Percentiles rank a stretch among this genome's conserved stretches.
Conservation (phyloP, 1,284 basidiomycete genomes). For the Irpex sp. region DNA sequence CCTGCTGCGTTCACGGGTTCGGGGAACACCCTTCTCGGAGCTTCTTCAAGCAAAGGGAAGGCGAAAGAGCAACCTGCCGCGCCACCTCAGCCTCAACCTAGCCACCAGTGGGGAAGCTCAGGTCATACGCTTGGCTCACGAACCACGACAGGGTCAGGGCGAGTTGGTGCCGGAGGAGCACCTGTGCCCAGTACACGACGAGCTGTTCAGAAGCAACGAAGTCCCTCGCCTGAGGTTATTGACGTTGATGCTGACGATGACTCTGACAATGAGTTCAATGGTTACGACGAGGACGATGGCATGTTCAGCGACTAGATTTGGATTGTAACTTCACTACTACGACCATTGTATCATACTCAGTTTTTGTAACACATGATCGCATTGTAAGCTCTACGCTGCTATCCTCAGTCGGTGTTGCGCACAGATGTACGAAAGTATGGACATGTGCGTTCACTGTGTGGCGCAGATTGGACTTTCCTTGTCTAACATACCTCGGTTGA, state of each 20-base stretch:
- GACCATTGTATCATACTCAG: no score
- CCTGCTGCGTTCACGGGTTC: not conserved
- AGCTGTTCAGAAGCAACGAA: not conserved
- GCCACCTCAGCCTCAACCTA: not conserved
- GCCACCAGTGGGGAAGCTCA: not conserved
- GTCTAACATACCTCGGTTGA: no score
- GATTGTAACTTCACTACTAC: no score
- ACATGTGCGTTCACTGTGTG: no score
- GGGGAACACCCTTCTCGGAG: not conserved
- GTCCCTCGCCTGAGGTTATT: not conserved
- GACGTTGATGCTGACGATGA: not conserved
- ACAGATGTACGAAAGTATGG: no score
- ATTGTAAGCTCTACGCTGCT: no score
- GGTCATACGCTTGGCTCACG: not conserved
- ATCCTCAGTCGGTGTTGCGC: no score
- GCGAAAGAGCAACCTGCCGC: not conserved
- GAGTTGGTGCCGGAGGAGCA: not conserved
- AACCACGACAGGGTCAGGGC: not conserved
- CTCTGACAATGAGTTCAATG: not conserved
- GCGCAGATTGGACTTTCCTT: no score
- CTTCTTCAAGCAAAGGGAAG: not conserved
- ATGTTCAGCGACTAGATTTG: constrained; percentile 1
- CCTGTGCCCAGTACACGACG: not conserved
- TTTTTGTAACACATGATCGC: no score
- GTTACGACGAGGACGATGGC: not conserved